Percentiles rank a stretch among this genome's conserved stretches.
These are phyloP conservation scores for Mortierella sp. DNA, from an alignment of 371 early-diverging fungal species.

Conservation along the genomic window DNA sequence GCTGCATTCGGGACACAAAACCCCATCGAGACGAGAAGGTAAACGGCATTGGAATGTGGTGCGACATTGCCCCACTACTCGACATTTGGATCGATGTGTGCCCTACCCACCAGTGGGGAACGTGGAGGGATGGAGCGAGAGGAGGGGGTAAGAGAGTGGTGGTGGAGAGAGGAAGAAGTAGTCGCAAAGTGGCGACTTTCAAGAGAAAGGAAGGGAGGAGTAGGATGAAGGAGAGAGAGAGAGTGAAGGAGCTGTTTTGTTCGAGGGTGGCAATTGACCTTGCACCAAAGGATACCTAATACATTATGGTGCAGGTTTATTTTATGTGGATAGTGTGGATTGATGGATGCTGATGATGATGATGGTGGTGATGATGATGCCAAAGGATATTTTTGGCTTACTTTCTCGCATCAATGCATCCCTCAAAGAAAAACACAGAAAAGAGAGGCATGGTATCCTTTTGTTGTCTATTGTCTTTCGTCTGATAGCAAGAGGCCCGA, in stretches of 20 bases:
- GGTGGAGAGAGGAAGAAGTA: neutral
- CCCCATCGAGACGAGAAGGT: conserved; percentile 7
- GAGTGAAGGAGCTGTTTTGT: neutral
- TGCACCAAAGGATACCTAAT: too few relatives aligned
- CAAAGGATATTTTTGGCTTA: neutral
- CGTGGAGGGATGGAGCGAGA: neutral
- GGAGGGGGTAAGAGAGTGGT: neutral
- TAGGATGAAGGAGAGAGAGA: neutral
- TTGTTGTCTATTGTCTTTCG: neutral
- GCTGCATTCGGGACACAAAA: neutral
- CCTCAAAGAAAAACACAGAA: neutral
- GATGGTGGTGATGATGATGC: too few relatives aligned
- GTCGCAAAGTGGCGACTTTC: too few relatives aligned
- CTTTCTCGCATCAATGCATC: neutral
- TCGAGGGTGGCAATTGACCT: too few relatives aligned
- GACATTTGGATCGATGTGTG: neutral
- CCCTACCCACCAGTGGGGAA: neutral
- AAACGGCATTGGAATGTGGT: conserved; percentile 35
- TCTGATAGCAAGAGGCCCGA: neutral
- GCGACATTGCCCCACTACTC: neutral
- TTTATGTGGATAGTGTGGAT: too few relatives aligned
- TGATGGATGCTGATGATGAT: too few relatives aligned
- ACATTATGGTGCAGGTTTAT: too few relatives aligned
- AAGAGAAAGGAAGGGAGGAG: too few relatives aligned
- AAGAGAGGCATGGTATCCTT: neutral